Base-by-base conservation (phyloP, 148 eudicot genomes). In the Chenopodium berlandieri region DNA sequence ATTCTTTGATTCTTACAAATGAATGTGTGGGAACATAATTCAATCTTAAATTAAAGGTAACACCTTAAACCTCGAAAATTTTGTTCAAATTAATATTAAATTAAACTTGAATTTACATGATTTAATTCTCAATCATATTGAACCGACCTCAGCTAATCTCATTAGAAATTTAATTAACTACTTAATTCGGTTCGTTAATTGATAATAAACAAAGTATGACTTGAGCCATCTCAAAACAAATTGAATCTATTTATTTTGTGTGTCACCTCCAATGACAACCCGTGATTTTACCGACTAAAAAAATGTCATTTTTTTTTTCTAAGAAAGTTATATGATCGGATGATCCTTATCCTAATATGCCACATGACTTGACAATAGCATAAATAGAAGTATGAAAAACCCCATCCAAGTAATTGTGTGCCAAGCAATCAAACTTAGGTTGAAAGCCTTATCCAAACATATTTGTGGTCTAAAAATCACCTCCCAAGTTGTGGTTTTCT, bases 381-480 rank as follows among this genome's bases (percentile, higher is more conserved):
- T 23, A 40, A 65, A 44, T 40, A 31, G 12, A n/a, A 68, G 65
- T 13, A 50, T 9, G 50, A 74, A 81, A 68, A 9, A 25, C 85
- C 83, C 83, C 52, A 81, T 60, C 85, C 85, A 80, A 71, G 72
- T 32, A 60, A 48, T 64, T 69, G 20, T 31, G 23, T 32, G 70
- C 62, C 37, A 54, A 66, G 70, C 19, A 75, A 40, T 34, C n/a
- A 66, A 37, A 54, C 5, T 20, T 2, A 75, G 50, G 34, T 20
- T 72, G 9, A n/a, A 76, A 50, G 73, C 75, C 82, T 81, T 77
- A 84, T 84, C 86, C 78, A 73, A 56, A 71, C 30, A 34, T 22
- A n/a, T 12, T 23, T 54, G 81, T 84, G 86, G 86, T 30, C 32
- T 65, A 54, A 78, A 81, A 12, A 77, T 84, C 54, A 65, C 52